Percentiles rank a stretch among this genome's conserved stretches.
Conservation (phyloP, 176 grass and related monocot species). For the Triticum aestivum region DNA sequence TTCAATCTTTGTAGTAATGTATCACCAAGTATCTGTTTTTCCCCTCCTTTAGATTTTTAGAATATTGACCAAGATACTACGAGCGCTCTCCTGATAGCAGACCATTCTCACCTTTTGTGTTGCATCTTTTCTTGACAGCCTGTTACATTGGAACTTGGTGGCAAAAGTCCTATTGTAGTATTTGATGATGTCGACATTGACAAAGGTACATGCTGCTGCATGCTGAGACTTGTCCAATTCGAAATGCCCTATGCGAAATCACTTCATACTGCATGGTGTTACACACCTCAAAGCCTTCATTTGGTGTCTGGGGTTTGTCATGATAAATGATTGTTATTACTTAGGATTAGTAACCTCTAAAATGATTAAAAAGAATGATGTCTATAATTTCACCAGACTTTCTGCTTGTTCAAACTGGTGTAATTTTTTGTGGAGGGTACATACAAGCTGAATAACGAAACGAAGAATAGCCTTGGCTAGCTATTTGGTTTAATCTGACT, state of each 20-base stretch:
- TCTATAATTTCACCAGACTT: conserved; percentile 11
- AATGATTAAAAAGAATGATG: background rate
- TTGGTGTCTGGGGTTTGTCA: background rate
- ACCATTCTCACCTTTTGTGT: background rate
- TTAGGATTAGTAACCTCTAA: background rate
- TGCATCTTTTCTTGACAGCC: conserved; percentile 60
- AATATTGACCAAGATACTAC: background rate
- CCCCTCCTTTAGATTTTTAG: background rate
- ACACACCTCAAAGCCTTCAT: background rate
- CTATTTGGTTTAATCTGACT: background rate
- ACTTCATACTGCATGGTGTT: background rate
- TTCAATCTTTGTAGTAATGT: conserved; percentile 16
- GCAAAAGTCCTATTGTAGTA: conserved; percentile 97
- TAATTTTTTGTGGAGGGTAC: background rate
- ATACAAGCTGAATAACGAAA: conserved; percentile 16
- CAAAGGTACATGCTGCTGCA: conserved; percentile 56
- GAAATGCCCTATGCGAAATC: background rate
- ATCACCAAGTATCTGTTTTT: background rate
- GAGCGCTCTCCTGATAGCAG: background rate
- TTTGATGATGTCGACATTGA: conserved; percentile 99
- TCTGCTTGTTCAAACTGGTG: background rate
- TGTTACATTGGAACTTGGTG: conserved; percentile 96
- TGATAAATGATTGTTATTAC: background rate
- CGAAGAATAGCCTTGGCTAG: background rate
- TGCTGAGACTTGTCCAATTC: background rate